Conservation (phyloP, 805 yeast species). For the Candida vartiovaarae region DNA sequence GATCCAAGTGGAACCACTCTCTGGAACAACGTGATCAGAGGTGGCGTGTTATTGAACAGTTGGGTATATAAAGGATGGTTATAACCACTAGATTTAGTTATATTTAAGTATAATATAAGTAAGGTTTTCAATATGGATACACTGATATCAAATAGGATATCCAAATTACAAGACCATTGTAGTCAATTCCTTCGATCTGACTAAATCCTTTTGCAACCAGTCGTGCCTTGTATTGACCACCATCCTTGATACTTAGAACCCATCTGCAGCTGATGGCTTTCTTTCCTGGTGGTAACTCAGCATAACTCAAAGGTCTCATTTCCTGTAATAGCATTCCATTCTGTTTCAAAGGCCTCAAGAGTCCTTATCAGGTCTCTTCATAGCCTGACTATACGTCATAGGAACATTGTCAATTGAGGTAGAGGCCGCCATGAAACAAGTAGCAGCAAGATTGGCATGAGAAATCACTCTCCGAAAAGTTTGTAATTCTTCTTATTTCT, state of each 20-base stretch:
- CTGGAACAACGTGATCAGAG: too few species aligned
- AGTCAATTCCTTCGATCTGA: conserved; percentile 21
- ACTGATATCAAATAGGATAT: conserved; percentile 20
- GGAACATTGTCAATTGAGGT: too few species aligned
- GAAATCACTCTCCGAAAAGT: too few species aligned
- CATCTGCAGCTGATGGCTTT: conserved; percentile 1
- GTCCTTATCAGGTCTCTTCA: not conserved
- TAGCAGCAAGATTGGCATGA: too few species aligned
- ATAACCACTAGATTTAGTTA: too few species aligned
- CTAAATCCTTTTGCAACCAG: conserved; percentile 22
- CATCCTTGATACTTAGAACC: conserved; percentile 1
- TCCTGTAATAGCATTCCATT: not conserved
- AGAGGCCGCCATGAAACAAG: too few species aligned
- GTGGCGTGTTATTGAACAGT: too few species aligned
- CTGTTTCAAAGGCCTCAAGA: not conserved
- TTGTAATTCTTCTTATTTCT: too few species aligned
- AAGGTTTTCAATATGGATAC: conserved; percentile 2
- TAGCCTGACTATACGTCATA: too few species aligned
- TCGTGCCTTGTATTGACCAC: conserved; percentile 14
- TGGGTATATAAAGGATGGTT: too few species aligned
- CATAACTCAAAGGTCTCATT: conserved; percentile 3
- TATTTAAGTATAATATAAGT: too few species aligned
- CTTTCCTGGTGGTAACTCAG: conserved; percentile 1
- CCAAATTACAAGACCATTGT: conserved; percentile 19
- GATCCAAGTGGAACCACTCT: not conserved